A percentile compares a stretch with the other conserved stretches of the same genome.
Evolutionary conservation across 257 asterid species (phyloP).

Genomic region (Asclepias syriaca): DNA sequence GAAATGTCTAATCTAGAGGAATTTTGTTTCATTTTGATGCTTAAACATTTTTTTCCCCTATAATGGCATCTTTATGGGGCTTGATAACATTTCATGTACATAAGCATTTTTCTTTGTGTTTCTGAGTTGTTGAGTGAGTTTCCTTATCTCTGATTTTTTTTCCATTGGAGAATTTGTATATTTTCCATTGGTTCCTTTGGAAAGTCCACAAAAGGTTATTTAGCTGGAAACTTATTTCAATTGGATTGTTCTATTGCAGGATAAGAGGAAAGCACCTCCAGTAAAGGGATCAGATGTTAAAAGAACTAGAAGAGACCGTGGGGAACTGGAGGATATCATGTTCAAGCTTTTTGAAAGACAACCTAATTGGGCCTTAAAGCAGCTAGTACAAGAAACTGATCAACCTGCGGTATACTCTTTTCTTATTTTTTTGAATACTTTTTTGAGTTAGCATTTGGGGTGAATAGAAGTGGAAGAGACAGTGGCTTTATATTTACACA

Average conservation of each 20-base stretch:
- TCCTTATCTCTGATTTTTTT: neutral
- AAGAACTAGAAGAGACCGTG: constrained; percentile 88
- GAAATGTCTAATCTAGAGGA: neutral
- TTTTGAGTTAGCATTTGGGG: neutral
- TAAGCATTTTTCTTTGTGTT: neutral
- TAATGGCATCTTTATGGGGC: neutral
- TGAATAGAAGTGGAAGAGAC: neutral
- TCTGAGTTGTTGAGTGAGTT: neutral
- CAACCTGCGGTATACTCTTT: constrained; percentile 77
- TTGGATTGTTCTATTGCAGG: constrained; percentile 35
- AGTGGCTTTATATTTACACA: neutral
- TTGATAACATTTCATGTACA: neutral
- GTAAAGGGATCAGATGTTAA: constrained; percentile 72
- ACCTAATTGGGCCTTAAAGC: constrained; percentile 90
- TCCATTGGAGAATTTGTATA: neutral
- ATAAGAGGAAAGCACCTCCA: constrained; percentile 78
- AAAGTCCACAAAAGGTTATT: neutral
- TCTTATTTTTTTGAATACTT: constrained; percentile 6
- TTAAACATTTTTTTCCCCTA: neutral
- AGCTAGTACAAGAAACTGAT: constrained; percentile 86
- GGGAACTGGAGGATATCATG: constrained; percentile 90
- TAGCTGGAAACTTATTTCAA: neutral
- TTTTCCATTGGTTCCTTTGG: neutral
- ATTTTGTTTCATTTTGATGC: neutral
- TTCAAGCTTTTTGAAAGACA: constrained; percentile 88